Evolutionary conservation across 108 stramenopile genomes (phyloP).

Genomic region (Cyclotella sp.): DNA sequence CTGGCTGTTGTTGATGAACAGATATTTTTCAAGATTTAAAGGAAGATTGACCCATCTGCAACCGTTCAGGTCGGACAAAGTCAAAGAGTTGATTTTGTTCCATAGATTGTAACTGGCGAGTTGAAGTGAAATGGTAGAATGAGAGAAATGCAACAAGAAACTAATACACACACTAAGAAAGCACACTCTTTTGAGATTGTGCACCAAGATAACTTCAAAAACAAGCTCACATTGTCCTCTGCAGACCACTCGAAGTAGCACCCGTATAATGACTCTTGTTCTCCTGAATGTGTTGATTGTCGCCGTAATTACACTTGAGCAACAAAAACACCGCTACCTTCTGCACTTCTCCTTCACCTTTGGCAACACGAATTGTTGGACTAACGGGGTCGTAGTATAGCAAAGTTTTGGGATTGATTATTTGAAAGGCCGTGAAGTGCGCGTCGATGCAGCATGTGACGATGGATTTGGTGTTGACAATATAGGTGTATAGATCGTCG

Average conservation of each 20-base stretch:
- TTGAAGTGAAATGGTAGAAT: neutral
- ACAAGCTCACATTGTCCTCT: constrained; percentile 40
- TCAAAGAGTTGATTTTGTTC: constrained; percentile 50
- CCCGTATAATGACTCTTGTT: constrained; percentile 60
- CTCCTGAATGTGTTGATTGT: constrained; percentile 55
- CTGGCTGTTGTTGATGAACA: constrained; percentile 49
- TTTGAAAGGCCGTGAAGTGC: constrained; percentile 64
- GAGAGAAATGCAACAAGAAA: neutral
- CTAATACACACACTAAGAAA: neutral
- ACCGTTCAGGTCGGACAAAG: constrained; percentile 4
- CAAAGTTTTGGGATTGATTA: constrained; percentile 31
- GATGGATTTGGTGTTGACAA: constrained; percentile 39
- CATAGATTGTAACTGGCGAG: constrained; percentile 32
- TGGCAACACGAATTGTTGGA: constrained; percentile 23
- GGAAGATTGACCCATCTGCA: constrained; percentile 29
- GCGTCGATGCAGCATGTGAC: constrained; percentile 69
- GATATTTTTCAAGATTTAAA: constrained; percentile 44
- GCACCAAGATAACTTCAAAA: neutral
- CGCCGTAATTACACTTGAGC: constrained; percentile 65
- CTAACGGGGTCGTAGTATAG: constrained; percentile 56
- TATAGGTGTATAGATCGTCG: constrained; percentile 57
- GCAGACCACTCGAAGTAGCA: constrained; percentile 22
- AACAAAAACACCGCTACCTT: constrained; percentile 45
- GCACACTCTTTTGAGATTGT: neutral
- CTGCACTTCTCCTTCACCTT: constrained; percentile 38